These are phyloP conservation scores for Bifiguratus adelaidae DNA, from an alignment of 192 early-diverging fungal species.

Conservation along the genomic window DNA sequence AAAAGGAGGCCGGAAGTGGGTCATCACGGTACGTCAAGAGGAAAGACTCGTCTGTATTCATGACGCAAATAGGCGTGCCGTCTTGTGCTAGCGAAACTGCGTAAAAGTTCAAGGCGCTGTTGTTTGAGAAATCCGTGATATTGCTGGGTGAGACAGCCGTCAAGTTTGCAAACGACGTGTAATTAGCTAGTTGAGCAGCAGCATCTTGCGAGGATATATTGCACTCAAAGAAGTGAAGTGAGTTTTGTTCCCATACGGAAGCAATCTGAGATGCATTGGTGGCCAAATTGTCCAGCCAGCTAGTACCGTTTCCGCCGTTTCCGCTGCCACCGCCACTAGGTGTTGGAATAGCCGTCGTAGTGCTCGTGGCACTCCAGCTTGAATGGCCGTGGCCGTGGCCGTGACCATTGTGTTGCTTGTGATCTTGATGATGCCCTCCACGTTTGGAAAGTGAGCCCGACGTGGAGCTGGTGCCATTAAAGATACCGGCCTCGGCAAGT, in stretches of 20 bases:
- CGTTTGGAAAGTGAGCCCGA: too few species aligned
- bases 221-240: background rate
- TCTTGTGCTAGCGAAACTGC: slow-evolving; percentile 1
- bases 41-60: slow-evolving; percentile 2
- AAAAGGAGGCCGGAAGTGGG: too few species aligned
- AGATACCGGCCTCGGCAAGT: background rate
- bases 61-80: background rate
- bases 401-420: too few species aligned
- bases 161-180: background rate
- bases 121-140: background rate
- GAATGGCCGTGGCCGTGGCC: too few species aligned
- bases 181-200: background rate
- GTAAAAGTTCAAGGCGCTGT: background rate
- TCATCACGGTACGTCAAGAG: slow-evolving; percentile 1
- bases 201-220: background rate
- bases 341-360: too few species aligned
- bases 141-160: too few species aligned
- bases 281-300: too few species aligned
- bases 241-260: background rate
- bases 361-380: too few species aligned
- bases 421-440: too few species aligned
- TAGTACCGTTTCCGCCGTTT: too few species aligned
- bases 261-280: background rate
- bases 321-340: too few species aligned
- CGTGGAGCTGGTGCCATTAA: background rate